Percentiles rank a stretch among this genome's conserved stretches.
Evolutionary conservation across 2,329 filamentous ascomycete genomes (phyloP).

Genomic region (Fusarium sp.): DNA sequence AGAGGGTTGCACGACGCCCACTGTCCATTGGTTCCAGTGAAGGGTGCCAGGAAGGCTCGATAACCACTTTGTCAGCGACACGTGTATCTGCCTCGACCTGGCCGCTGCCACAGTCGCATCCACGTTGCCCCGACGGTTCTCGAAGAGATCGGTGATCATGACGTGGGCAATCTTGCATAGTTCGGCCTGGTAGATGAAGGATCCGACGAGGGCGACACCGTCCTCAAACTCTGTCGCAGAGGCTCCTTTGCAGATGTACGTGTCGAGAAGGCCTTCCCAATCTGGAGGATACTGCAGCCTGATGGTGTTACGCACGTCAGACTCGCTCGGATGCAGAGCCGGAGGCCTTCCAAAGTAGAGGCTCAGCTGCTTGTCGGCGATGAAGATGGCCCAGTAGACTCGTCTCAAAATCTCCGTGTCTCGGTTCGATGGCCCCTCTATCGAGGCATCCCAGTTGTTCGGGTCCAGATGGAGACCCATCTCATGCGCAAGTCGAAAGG

Average conservation of each 20-base stretch:
- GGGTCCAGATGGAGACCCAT: constrained; percentile 62
- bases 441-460: constrained; percentile 56
- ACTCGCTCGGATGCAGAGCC: constrained; percentile 58
- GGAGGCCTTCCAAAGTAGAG: constrained; percentile 61
- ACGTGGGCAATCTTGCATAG: constrained; percentile 58
- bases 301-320: constrained; percentile 58
- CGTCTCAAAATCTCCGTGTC: constrained; percentile 59
- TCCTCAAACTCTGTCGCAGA: constrained; percentile 58
- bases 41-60: constrained; percentile 55
- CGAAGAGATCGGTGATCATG: constrained; percentile 60
- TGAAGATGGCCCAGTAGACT: constrained; percentile 61
- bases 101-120: constrained; percentile 53
- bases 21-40: constrained; percentile 61
- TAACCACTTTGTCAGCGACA: constrained; percentile 57
- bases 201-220: constrained; percentile 53
- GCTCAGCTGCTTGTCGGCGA: constrained; percentile 59
- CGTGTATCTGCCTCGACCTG: constrained; percentile 56
- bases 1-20: constrained; percentile 55
- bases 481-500: constrained; percentile 59
- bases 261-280: constrained; percentile 57
- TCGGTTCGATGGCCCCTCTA: constrained; percentile 43
- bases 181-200: constrained; percentile 58
- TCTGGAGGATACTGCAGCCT: constrained; percentile 59
- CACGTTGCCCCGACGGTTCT: constrained; percentile 55
- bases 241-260: constrained; percentile 55